phyloP scores from a whole-genome alignment of 2,329 filamentous ascomycete species.

The Verticillium isaacii region DNA sequence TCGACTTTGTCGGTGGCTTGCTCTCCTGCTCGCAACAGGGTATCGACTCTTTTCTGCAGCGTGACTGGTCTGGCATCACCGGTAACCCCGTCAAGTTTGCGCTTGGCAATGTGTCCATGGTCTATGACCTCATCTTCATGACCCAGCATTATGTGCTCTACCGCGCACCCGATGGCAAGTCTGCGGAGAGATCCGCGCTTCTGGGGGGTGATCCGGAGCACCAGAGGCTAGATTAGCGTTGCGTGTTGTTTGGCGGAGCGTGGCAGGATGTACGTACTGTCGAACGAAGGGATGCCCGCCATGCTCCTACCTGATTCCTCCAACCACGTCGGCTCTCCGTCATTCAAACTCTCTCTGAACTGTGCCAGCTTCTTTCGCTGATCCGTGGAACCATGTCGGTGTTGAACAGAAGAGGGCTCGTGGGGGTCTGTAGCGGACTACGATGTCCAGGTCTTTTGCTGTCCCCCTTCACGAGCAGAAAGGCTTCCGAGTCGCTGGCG shows the following conservation, averaged over 20 bases:
- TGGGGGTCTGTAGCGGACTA: too few relatives aligned
- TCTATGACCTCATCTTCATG: constrained; percentile 85
- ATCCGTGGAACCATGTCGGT: too few relatives aligned
- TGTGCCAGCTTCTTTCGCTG: too few relatives aligned
- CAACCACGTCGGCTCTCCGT: too few relatives aligned
- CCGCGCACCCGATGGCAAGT: constrained; percentile 14
- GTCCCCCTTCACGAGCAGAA: not conserved
- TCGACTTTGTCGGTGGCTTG: constrained; percentile 78
- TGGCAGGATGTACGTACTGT: not conserved
- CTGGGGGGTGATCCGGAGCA: constrained; percentile 12
- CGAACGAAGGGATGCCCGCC: too few relatives aligned
- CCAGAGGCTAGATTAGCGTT: constrained; percentile 12
- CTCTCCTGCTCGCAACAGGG: constrained; percentile 77
- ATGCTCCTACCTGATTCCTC: too few relatives aligned
- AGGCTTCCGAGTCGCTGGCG: not conserved
- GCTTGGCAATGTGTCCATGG: constrained; percentile 77
- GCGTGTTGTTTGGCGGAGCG: not conserved
- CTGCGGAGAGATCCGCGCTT: constrained; percentile 12
- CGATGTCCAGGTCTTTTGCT: not conserved
- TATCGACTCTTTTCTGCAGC: constrained; percentile 79
- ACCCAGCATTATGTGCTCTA: constrained; percentile 86
- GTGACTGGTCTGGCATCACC: constrained; percentile 84
- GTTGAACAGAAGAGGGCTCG: too few relatives aligned
- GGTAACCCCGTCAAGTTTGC: constrained; percentile 91
- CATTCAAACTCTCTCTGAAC: too few relatives aligned